phyloP scores from a whole-genome alignment of 169 alveolate genomes.

The Eimeria tenella region DNA sequence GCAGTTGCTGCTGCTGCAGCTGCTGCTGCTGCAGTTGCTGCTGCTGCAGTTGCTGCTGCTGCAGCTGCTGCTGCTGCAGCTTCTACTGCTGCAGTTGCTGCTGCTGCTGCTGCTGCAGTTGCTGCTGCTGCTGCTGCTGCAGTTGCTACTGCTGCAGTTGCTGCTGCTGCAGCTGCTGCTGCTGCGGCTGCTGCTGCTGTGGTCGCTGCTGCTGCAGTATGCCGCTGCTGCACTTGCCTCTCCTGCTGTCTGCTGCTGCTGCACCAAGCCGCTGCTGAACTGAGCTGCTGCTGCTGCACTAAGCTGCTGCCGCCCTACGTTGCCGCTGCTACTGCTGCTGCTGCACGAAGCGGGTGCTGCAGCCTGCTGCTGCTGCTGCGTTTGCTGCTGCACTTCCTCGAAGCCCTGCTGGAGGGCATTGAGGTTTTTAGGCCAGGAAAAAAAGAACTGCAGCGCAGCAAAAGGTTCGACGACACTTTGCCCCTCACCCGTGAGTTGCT shows the following conservation, averaged over 20 bases:
- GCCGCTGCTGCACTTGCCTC: background rate
- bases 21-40: too few species aligned
- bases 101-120: background rate
- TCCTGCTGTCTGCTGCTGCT: background rate
- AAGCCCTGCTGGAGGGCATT: slow-evolving; percentile 28
- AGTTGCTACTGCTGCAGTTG: too few species aligned
- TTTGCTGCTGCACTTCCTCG: background rate
- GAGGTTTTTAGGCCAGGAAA: slow-evolving; percentile 1
- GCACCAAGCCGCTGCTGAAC: too few species aligned
- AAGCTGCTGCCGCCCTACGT: too few species aligned
- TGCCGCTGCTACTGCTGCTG: too few species aligned
- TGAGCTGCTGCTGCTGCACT: too few species aligned
- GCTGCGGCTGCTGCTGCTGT: too few species aligned
- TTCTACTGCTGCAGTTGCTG: too few species aligned
- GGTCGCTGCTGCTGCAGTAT: background rate
- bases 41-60: too few species aligned
- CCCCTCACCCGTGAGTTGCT: slow-evolving; percentile 19
- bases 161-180: too few species aligned
- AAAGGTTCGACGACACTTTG: background rate
- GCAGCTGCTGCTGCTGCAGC: background rate
- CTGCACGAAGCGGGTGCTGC: background rate
- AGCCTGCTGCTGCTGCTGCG: background rate
- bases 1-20: too few species aligned
- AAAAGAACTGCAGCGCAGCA: background rate
- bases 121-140: background rate